Base-by-base conservation (phyloP, 441 rosid genomes). In the Syzygium syzygioides region DNA sequence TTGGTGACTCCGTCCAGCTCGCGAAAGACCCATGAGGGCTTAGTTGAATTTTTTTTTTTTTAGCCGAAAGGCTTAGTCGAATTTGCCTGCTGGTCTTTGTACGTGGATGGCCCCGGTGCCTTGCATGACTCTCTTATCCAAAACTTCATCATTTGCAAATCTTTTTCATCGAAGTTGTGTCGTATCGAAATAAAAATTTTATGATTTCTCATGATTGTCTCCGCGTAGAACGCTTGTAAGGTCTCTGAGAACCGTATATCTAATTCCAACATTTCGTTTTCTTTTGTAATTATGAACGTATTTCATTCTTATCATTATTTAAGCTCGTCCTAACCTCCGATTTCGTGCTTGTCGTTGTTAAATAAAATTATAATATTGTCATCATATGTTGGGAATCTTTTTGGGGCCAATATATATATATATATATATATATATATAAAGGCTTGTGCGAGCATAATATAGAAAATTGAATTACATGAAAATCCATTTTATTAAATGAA, bases 401-500 rank as follows among this genome's bases (percentile, higher is more conserved):
- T 3, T 26, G 15, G 3, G 30, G 30, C 66, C n/a, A 57, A 57
- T 25, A 26, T 25, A 57, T 10, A 26, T 10, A 55, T 53, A n/a
- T n/a, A n/a, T n/a, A n/a, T 25, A 26, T 25, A 57, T 10, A 26
- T 10, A 14, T 14, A 54, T 3, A 53, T 3, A 53, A 53, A 53
- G 17, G 55, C 17, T 53, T 53, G 55, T 4, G 55, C 5, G 1
- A 19, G n/a, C 14, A 9, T 25, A 19, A 68, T 19, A 7, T 0
- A 3, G 13, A 68, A 2, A 18, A 66, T 19, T 34, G 2, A 34
- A 34, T 34, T 68, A 19, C 2, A 0, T 0, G 0, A 10, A 68
- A 68, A 1, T 4, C 2, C 6, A 68, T 68, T 32, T 34, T 68
- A 68, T 68, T 18, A 11, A 17, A 66, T 32, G 3, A 0, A 32